phyloP scores from a whole-genome alignment of 768 basidiomycete genomes.

The Mycena rebaudengoi region DNA sequence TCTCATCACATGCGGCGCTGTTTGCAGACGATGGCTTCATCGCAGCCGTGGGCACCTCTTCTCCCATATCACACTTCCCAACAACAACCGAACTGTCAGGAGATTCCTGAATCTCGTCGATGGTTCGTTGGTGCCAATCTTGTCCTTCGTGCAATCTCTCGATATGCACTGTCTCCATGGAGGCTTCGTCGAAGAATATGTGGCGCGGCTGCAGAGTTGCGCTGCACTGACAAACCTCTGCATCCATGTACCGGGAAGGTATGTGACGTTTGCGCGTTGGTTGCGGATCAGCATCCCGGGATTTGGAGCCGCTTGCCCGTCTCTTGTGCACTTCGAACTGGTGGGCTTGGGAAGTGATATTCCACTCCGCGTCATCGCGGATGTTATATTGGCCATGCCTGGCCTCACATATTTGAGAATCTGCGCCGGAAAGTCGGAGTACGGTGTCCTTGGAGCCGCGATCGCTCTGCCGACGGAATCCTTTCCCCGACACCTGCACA shows the following conservation, averaged over 20 bases:
- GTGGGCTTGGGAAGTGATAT: not conserved
- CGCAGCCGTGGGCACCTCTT: not conserved
- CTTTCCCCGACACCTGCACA: not conserved
- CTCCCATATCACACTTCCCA: not conserved
- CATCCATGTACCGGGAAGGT: not conserved
- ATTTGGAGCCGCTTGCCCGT: not conserved
- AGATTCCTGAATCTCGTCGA: not conserved
- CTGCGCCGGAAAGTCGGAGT: no score
- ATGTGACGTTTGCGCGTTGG: not conserved
- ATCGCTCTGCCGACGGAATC: not conserved
- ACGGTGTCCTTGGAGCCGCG: not conserved
- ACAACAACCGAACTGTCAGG: not conserved
- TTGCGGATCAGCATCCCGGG: not conserved
- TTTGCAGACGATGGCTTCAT: slow-evolving; percentile 9
- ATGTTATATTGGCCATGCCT: not conserved
- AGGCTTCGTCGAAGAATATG: not conserved
- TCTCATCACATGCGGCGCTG: not conserved
- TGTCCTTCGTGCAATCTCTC: not conserved
- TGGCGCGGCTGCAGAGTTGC: not conserved
- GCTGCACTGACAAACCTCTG: not conserved
- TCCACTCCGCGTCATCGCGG: not conserved
- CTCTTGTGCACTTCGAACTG: not conserved
- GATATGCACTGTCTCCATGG: not conserved
- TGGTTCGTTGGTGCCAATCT: not conserved
- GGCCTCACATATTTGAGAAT: not conserved